Conservation (phyloP, 2,329 filamentous ascomycete species). For the Aureobasidium sp. region DNA sequence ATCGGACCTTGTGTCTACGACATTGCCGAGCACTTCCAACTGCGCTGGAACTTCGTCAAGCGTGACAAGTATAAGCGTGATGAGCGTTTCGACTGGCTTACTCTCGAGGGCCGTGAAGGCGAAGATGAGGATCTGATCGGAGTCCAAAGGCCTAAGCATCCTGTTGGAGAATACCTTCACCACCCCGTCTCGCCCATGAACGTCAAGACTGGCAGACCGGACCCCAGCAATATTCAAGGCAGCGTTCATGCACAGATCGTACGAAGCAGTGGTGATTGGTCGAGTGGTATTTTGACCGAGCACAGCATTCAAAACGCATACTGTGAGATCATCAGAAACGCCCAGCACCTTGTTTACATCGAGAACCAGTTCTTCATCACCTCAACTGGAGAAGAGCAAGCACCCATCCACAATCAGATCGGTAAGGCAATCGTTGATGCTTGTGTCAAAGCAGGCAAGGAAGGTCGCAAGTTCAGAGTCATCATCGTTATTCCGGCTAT, state of each 20-base stretch:
- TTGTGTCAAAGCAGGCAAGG: slow-evolving; percentile 69
- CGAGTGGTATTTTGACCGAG: slow-evolving; percentile 76
- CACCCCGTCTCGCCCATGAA: slow-evolving; percentile 67
- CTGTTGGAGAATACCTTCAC: slow-evolving; percentile 75
- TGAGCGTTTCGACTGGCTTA: slow-evolving; percentile 73
- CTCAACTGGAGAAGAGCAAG: slow-evolving; percentile 79
- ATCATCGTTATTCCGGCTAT: slow-evolving; percentile 87
- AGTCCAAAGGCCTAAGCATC: slow-evolving; percentile 81
- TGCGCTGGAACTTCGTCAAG: slow-evolving; percentile 96
- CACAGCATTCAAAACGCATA: slow-evolving; percentile 86
- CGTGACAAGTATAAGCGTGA: slow-evolving; percentile 96
- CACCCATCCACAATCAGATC: slow-evolving; percentile 78
- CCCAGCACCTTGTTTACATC: slow-evolving; percentile 91
- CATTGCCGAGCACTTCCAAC: slow-evolving; percentile 88
- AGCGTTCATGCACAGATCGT: slow-evolving; percentile 75
- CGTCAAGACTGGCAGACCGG: slow-evolving; percentile 49
- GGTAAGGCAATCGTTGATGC: slow-evolving; percentile 87
- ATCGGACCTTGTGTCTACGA: slow-evolving; percentile 85
- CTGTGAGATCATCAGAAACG: slow-evolving; percentile 71
- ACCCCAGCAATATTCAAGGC: slow-evolving; percentile 45
- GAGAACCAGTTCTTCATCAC: slow-evolving; percentile 99
- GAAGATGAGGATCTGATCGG: slow-evolving; percentile 77
- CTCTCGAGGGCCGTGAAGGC: slow-evolving; percentile 64
- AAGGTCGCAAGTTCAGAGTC: slow-evolving; percentile 78
- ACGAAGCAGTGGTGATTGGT: slow-evolving; percentile 90